Evolutionary conservation across 1,284 basidiomycete species (phyloP).

Genomic region (Xanthoconium separans): DNA sequence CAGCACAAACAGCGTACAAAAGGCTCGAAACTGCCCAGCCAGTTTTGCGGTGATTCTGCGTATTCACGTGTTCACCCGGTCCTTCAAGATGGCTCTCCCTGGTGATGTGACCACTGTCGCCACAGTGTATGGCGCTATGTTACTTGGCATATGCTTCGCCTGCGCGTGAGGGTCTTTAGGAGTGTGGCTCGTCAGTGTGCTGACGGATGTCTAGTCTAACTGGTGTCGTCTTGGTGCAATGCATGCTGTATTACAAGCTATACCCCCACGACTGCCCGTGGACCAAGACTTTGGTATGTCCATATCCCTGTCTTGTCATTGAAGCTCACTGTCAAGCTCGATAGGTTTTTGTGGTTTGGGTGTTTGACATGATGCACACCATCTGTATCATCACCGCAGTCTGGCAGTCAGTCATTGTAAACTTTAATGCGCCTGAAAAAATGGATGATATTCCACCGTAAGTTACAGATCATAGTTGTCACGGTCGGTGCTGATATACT

Average conservation of each 20-base stretch:
- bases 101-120: slow-evolving; percentile 34
- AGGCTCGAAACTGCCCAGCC: too few species aligned
- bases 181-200: neutral
- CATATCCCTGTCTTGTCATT: slow-evolving; percentile 5
- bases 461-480: neutral
- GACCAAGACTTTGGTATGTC: slow-evolving; percentile 41
- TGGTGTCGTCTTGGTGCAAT: slow-evolving; percentile 48
- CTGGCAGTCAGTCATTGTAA: slow-evolving; percentile 31
- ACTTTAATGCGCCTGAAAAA: slow-evolving; percentile 23
- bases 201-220: slow-evolving; percentile 38
- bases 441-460: slow-evolving; percentile 34
- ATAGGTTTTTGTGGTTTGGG: slow-evolving; percentile 33
- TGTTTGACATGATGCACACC: slow-evolving; percentile 31
- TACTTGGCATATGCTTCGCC: slow-evolving; percentile 32
- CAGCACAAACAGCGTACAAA: too few species aligned
- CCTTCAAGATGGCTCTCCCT: slow-evolving; percentile 20
- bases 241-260: slow-evolving; percentile 43
- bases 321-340: slow-evolving; percentile 11
- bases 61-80: slow-evolving; percentile 28
- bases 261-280: slow-evolving; percentile 38
- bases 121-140: slow-evolving; percentile 30
- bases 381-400: slow-evolving; percentile 26
- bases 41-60: slow-evolving; percentile 15
- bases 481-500: neutral
- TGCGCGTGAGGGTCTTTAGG: slow-evolving; percentile 20